phyloP scores from a whole-genome alignment of 495 filamentous ascomycete genomes.

The Pyrenula aspistea region DNA sequence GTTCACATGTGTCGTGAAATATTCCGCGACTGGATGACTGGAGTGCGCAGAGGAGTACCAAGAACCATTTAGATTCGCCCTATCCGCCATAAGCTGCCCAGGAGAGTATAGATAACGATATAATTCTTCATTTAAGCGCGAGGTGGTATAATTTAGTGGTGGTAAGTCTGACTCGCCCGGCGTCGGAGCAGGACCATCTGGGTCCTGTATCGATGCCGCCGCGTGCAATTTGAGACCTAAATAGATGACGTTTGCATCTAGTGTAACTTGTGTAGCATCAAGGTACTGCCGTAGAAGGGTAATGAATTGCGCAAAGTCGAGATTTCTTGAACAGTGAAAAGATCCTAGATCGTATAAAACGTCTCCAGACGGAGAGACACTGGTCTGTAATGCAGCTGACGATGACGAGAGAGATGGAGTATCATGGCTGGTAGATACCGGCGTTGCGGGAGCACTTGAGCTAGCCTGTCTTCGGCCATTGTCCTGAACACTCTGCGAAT shows the following conservation, averaged over 20 bases:
- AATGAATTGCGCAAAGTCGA: slow-evolving; percentile 33
- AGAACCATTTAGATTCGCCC: slow-evolving; percentile 42
- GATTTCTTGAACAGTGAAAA: slow-evolving; percentile 40
- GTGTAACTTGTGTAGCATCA: slow-evolving; percentile 26
- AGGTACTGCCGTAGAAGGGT: slow-evolving; percentile 37
- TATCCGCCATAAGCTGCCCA: slow-evolving; percentile 27
- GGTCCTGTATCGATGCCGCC: slow-evolving; percentile 27
- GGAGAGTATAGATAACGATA: slow-evolving; percentile 44
- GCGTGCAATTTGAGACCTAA: slow-evolving; percentile 49
- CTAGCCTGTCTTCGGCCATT: neutral
- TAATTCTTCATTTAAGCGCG: slow-evolving; percentile 7
- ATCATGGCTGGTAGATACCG: neutral
- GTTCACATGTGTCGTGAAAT: slow-evolving; percentile 31
- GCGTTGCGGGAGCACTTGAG: neutral
- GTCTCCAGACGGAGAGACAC: slow-evolving; percentile 17
- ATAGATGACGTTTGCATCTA: slow-evolving; percentile 31
- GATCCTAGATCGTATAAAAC: slow-evolving; percentile 38
- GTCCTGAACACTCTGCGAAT: slow-evolving; percentile 1
- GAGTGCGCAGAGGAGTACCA: slow-evolving; percentile 32
- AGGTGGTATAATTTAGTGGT: neutral
- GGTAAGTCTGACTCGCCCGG: neutral
- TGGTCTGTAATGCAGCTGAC: neutral
- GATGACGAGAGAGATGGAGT: too few species aligned
- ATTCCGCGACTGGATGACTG: slow-evolving; percentile 36
- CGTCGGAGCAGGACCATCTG: slow-evolving; percentile 20